Conservation (phyloP, 257 asterid genomes). For the Echites panduratus region DNA sequence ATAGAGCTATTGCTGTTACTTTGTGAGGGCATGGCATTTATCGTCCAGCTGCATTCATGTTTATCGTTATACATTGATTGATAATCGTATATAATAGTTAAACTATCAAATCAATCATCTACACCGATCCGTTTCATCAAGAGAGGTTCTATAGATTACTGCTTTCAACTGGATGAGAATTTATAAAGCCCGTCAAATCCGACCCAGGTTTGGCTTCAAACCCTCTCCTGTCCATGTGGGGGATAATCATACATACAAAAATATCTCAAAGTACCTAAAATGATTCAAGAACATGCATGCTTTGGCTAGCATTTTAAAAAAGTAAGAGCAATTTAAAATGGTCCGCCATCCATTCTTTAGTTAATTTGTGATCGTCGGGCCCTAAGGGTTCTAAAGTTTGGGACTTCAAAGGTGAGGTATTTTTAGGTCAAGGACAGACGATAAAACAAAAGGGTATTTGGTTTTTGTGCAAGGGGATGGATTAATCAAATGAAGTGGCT, state of each 20-base stretch:
- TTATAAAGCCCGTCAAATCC: neutral
- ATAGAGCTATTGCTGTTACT: neutral
- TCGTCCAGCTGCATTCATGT: neutral
- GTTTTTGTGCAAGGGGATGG: constrained; percentile 16
- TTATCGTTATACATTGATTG: neutral
- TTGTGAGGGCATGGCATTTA: constrained; percentile 2
- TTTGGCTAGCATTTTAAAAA: neutral
- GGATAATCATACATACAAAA: neutral
- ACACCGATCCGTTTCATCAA: neutral
- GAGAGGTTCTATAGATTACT: neutral
- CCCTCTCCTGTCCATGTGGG: neutral
- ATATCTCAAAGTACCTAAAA: neutral
- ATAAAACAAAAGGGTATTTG: constrained; percentile 5
- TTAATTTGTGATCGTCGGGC: neutral
- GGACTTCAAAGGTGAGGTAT: constrained; percentile 7
- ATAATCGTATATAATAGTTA: neutral
- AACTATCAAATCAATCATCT: constrained; percentile 18
- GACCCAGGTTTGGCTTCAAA: neutral
- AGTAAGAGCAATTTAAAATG: neutral
- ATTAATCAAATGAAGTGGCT: constrained; percentile 34
- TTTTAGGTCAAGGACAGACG: constrained; percentile 2
- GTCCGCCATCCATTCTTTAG: constrained; percentile 5
- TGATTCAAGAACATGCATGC: constrained; percentile 4
- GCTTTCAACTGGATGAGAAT: neutral
- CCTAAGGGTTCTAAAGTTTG: constrained; percentile 6